Base-by-base conservation (phyloP, 192 early-diverging fungal genomes). In the Coemansia reversa region DNA sequence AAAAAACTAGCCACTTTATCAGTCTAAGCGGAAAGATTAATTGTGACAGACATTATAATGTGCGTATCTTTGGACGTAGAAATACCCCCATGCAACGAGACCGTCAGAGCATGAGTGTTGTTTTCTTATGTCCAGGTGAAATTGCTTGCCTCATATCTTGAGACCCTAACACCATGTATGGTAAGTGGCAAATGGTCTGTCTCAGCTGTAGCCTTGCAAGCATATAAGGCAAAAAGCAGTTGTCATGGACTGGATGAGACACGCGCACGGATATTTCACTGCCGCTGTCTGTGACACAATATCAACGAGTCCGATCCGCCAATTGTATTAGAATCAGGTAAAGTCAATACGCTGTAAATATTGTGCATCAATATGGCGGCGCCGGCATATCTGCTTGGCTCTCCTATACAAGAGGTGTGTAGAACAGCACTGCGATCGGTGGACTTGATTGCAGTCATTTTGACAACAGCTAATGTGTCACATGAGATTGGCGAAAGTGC, bases 381-480 rank as follows among this genome's bases (percentile, higher is more conserved):
- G 0, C 72, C 61, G 0, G 50, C 65, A 32, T 62, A 74, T 14
- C 59, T 47, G 27, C 60, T 35, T 22, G 65, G 65, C 30, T 80
- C 77, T 33, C 77, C 72, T 4, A 80, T 48, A 24, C 72, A 80
- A 7, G 65, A 55, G 3, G 68, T 67, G 50, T 71, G 59, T 3
- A 80, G 65, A n/a, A 62, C 12, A 2, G 72, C 64, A 30, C 55
- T 62, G 27, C 60, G 65, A 29, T 68, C 67, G 2, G 67, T 7
- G 9, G 72, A 68, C 27, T 27, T 33, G 32, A 68, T 54, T 12
- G 42, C 19, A 5, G 57, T 14, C 77, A 80, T 80, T 49, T 18
- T 14, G 16, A 51, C 42, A 4, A 80, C 58, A 0, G 77, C 65
- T 18, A 74, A 25, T 19, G 62, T 33, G 14, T 74, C 77, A 60